Conservation (phyloP, 2,329 filamentous ascomycete genomes). For the Talaromyces albobiverticillius region DNA sequence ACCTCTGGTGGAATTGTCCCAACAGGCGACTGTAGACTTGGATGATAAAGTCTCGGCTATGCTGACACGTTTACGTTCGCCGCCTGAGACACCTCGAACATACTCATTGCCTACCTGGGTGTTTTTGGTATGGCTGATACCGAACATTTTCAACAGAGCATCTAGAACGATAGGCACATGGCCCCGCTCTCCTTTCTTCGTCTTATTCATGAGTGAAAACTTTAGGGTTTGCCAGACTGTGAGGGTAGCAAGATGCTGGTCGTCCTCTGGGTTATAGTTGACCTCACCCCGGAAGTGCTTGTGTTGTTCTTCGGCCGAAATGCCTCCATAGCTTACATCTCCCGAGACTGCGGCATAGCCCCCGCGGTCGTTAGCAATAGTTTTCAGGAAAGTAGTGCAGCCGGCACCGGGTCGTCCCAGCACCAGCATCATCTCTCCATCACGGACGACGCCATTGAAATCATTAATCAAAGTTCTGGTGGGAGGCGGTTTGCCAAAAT, state of each 20-base stretch:
- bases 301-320: slow-evolving; percentile 64
- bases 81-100: slow-evolving; percentile 72
- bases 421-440: slow-evolving; percentile 70
- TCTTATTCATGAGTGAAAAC: slow-evolving; percentile 74
- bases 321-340: slow-evolving; percentile 69
- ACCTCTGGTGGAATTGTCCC: slow-evolving; percentile 80
- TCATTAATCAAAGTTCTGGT: slow-evolving; percentile 60
- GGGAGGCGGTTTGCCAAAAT: slow-evolving; percentile 47
- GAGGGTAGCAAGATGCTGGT: slow-evolving; percentile 69
- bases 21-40: slow-evolving; percentile 69
- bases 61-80: slow-evolving; percentile 75
- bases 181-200: slow-evolving; percentile 61
- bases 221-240: slow-evolving; percentile 76
- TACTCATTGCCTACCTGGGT: slow-evolving; percentile 74
- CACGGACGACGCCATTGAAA: slow-evolving; percentile 65
- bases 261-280: slow-evolving; percentile 67
- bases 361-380: slow-evolving; percentile 67
- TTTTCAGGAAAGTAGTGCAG: slow-evolving; percentile 74
- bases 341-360: slow-evolving; percentile 66
- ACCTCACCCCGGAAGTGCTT: slow-evolving; percentile 72
- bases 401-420: slow-evolving; percentile 70
- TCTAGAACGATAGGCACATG: slow-evolving; percentile 60
- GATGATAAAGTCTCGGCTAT: slow-evolving; percentile 76
- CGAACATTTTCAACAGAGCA: slow-evolving; percentile 73
- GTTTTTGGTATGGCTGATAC: slow-evolving; percentile 70